A percentile compares a stretch with the other conserved stretches of the same genome.
phyloP scores from a whole-genome alignment of 2,329 filamentous ascomycete species.

The Fusarium begoniae region DNA sequence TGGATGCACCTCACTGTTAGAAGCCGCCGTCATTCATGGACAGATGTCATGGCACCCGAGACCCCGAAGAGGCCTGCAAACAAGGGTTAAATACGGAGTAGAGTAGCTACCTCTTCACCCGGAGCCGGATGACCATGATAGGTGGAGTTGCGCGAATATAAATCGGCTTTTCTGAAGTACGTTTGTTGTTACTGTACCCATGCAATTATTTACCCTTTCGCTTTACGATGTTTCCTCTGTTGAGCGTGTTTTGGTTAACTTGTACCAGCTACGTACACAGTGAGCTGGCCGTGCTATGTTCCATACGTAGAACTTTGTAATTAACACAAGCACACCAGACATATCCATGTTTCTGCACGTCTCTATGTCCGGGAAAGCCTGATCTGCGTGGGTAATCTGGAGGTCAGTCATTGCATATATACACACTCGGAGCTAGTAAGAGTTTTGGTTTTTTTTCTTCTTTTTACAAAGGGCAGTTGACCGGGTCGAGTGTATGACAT shows the following conservation, averaged over 20 bases:
- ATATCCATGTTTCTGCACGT: constrained; percentile 1
- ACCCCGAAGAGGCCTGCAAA: constrained; percentile 8
- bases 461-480: not conserved
- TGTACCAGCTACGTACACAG: not conserved
- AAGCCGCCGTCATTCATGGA: constrained; percentile 20
- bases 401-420: not conserved
- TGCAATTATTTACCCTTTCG: not conserved
- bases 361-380: constrained; percentile 6
- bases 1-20: constrained; percentile 1
- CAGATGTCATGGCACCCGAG: constrained; percentile 8
- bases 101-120: constrained; percentile 9
- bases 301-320: not conserved
- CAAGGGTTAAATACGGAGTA: not conserved
- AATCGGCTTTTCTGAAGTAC: constrained; percentile 38
- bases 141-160: constrained; percentile 51
- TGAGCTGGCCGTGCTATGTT: not conserved
- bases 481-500: not conserved
- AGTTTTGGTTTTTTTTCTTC: not conserved
- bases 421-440: not conserved
- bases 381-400: constrained; percentile 4
- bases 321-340: not conserved
- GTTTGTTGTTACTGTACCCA: constrained; percentile 22
- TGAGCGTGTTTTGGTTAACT: not conserved
- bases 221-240: constrained; percentile 1
- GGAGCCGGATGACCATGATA: constrained; percentile 34